Base-by-base conservation (phyloP, 2,329 filamentous ascomycete species). In the Thelonectria rubi region DNA sequence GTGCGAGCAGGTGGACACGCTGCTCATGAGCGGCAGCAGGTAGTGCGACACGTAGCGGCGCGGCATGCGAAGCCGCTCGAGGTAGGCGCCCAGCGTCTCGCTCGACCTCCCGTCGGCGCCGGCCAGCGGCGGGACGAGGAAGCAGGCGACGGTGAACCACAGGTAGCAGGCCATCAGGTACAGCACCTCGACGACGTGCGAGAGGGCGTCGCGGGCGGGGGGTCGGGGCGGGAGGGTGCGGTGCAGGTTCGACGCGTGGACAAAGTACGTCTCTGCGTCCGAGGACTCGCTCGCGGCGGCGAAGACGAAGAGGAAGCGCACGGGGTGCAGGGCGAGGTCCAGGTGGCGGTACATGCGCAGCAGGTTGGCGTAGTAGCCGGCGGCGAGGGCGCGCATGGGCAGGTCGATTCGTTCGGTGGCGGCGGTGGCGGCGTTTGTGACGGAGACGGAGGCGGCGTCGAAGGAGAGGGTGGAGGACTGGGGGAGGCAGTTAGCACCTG, bases 281-380 rank as follows among this genome's bases (percentile, higher is more conserved):
- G 63, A 56, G 32, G 43, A 30, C 11, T 45, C 14, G 5, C 15
- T 17, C 7, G 26, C 32, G 40, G 14, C 3, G 40, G 82, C 78
- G 59, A 87, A 84, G 40, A 79, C 78, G 69, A 84, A 88, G 2
- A 86, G 72, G 65, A 87, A 87, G 15, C 76, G 78, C 55, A 84
- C 79, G 12, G 79, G 75, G 42, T 80, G 78, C 60, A 85, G 84
- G 6, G 74, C 73, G 12, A 88, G 76, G 2, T 76, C 79, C 3
- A 89, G 73, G 64, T 86, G 77, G 24, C 82, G 76, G 71, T 88
- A 88, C 81, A 89, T 84, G 24, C 78, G 76, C 63, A 79, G 80
- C 50, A 88, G 73, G 62, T 87, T 85, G 48, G 74, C 70, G 68
- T 88, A 88, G 72, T 84, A 88, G 18, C 78, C 77, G 8, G 70